Percentiles rank a stretch among this genome's conserved stretches.
Evolutionary conservation across 2,329 filamentous ascomycete genomes (phyloP).

Genomic region (Aspergillus jensenii): DNA sequence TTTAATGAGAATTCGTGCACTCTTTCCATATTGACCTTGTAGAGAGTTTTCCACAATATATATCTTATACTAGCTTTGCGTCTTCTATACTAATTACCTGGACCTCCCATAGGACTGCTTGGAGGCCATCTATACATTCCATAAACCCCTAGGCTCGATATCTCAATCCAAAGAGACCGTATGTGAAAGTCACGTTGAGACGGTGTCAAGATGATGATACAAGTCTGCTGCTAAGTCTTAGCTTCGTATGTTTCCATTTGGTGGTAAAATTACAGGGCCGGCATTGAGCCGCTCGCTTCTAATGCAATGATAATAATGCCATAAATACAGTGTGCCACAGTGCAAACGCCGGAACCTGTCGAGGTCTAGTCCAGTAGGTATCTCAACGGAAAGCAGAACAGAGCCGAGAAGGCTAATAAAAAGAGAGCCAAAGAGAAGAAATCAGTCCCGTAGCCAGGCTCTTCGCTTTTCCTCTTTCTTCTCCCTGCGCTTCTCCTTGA

Average conservation of each 20-base stretch:
- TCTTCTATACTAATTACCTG: too few relatives aligned
- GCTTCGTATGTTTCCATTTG: background rate
- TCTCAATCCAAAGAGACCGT: conserved; percentile 13
- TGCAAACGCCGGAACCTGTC: background rate
- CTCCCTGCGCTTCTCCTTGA: conserved; percentile 83
- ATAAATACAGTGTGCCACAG: conserved; percentile 1
- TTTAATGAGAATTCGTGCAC: too few relatives aligned
- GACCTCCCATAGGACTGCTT: too few relatives aligned
- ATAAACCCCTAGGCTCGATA: too few relatives aligned
- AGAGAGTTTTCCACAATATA: too few relatives aligned
- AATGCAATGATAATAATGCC: conserved; percentile 4
- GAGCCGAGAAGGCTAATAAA: background rate
- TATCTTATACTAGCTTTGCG: too few relatives aligned
- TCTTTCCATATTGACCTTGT: too few relatives aligned
- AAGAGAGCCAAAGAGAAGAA: background rate
- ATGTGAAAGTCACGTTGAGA: conserved; percentile 22
- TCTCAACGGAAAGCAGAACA: background rate
- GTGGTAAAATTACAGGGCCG: conserved; percentile 6
- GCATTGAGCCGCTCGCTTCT: conserved; percentile 5
- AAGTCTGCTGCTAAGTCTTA: background rate
- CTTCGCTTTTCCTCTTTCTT: conserved; percentile 93
- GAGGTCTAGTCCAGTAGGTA: conserved; percentile 11
- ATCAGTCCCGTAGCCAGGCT: conserved; percentile 84
- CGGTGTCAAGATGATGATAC: conserved; percentile 27
- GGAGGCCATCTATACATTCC: too few relatives aligned